These are phyloP conservation scores for Chalciporus sphaerocephalus DNA, from an alignment of 768 basidiomycete species.

Conservation along the genomic window DNA sequence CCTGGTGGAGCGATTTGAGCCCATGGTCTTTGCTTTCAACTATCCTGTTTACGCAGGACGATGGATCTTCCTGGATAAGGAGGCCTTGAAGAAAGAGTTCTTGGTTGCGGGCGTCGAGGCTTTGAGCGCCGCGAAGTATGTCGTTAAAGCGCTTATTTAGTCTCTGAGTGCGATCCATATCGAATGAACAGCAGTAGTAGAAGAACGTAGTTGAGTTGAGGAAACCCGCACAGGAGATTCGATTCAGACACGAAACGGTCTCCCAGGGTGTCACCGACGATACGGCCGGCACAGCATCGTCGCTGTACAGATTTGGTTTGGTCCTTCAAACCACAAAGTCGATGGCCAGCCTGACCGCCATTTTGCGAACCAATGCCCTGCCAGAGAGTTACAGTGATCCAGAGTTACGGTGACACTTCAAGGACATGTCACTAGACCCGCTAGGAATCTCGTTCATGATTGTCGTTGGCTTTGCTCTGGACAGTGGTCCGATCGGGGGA, in stretches of 20 bases:
- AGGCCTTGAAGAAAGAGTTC: conserved; percentile 45
- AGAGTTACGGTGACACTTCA: too few relatives aligned
- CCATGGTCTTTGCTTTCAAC: conserved; percentile 33
- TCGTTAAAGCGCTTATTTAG: conserved; percentile 35
- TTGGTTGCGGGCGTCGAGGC: conserved; percentile 27
- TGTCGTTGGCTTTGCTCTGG: too few relatives aligned
- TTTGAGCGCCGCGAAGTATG: conserved; percentile 29
- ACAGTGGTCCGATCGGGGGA: too few relatives aligned
- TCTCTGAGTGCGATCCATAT: conserved; percentile 22
- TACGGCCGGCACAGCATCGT: neutral
- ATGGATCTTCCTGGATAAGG: conserved; percentile 36
- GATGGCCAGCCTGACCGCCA: too few relatives aligned
- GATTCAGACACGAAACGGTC: too few relatives aligned
- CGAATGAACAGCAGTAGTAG: neutral
- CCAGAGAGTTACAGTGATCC: too few relatives aligned
- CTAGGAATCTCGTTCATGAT: too few relatives aligned
- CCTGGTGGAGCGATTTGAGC: conserved; percentile 34
- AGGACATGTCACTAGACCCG: too few relatives aligned
- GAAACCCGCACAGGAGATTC: too few relatives aligned
- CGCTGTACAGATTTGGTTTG: neutral
- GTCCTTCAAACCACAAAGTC: too few relatives aligned
- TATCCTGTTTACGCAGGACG: conserved; percentile 36
- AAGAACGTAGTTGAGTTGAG: neutral
- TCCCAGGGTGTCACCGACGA: neutral
- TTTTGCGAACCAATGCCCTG: too few relatives aligned